Conservation (phyloP, 768 basidiomycete genomes). For the Pisolithus sp. region DNA sequence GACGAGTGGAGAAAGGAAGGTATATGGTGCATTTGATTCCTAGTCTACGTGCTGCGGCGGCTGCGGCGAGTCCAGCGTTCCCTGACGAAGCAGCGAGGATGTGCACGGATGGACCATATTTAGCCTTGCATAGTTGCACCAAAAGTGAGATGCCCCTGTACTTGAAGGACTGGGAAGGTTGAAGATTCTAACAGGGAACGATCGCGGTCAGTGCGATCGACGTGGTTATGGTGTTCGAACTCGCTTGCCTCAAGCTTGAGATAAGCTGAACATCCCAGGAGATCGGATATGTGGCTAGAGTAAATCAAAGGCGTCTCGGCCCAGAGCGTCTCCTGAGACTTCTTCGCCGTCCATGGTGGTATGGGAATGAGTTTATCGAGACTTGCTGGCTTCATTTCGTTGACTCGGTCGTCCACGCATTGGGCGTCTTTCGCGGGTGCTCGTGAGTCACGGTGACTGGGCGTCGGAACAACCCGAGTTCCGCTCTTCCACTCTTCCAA, state of each 20-base stretch:
- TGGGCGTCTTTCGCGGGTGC: no score
- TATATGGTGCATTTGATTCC: conserved; percentile 59
- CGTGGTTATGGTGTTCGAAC: conserved; percentile 3
- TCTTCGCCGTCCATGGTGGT: conserved; percentile 5
- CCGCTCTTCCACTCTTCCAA: no score
- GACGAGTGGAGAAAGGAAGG: conserved; percentile 49
- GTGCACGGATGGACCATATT: conserved; percentile 50
- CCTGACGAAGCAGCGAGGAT: conserved; percentile 69
- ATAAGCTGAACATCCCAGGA: conserved; percentile 47
- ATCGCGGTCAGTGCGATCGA: not conserved
- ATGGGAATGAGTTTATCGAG: not conserved
- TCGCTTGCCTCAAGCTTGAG: conserved; percentile 72
- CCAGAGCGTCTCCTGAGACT: conserved; percentile 35
- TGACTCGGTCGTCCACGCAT: no score
- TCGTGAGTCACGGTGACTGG: no score
- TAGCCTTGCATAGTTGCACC: conserved; percentile 42
- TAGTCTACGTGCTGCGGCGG: conserved; percentile 52
- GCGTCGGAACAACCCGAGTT: no score
- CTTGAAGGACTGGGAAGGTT: conserved; percentile 73
- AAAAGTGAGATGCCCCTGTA: conserved; percentile 65
- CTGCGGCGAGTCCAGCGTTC: conserved; percentile 74
- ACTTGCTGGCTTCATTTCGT: no score
- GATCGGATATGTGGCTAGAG: conserved; percentile 51
- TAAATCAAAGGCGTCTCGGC: conserved; percentile 59
- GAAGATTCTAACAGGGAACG: conserved; percentile 47